These are phyloP conservation scores for Neotropicomus parvogracilis DNA, from an alignment of 1,284 basidiomycete species.

Conservation along the genomic window DNA sequence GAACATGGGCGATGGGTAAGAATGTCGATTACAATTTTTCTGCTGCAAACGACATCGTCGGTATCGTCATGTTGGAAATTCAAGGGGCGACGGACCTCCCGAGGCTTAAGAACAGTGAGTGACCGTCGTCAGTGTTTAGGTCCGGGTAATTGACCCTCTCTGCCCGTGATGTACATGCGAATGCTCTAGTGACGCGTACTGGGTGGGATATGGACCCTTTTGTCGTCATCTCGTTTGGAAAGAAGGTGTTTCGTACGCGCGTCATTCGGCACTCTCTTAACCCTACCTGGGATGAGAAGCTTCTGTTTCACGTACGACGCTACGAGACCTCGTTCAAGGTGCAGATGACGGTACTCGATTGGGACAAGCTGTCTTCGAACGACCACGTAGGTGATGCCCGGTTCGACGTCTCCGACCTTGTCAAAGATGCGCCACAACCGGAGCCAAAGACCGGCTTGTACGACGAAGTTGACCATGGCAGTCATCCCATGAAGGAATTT, in stretches of 20 bases:
- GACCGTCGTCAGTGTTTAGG: neutral
- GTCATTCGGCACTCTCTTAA: conserved; percentile 86
- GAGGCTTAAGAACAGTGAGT: conserved; percentile 80
- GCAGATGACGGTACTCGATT: conserved; percentile 83
- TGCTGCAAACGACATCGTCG: conserved; percentile 75
- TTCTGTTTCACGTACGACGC: conserved; percentile 90
- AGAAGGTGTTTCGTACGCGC: conserved; percentile 94
- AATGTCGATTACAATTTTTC: conserved; percentile 62
- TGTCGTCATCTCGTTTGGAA: conserved; percentile 92
- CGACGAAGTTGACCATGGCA: conserved; percentile 31
- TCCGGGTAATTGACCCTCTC: conserved; percentile 8
- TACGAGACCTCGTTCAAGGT: conserved; percentile 81
- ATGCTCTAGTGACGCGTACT: conserved; percentile 64
- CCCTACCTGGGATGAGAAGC: conserved; percentile 93
- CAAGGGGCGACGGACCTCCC: conserved; percentile 79
- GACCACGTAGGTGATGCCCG: conserved; percentile 80
- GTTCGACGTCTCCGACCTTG: conserved; percentile 68
- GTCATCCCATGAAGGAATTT: conserved; percentile 68
- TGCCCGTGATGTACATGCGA: neutral
- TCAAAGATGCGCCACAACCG: conserved; percentile 71
- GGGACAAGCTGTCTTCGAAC: conserved; percentile 91
- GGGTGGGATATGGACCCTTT: conserved; percentile 98
- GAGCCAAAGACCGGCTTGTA: conserved; percentile 75
- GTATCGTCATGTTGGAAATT: conserved; percentile 87
- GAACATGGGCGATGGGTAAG: conserved; percentile 30